Percentiles rank a stretch among this genome's conserved stretches.
Conservation (phyloP, 441 rosid genomes). For the Arabidopsis lyrata region DNA sequence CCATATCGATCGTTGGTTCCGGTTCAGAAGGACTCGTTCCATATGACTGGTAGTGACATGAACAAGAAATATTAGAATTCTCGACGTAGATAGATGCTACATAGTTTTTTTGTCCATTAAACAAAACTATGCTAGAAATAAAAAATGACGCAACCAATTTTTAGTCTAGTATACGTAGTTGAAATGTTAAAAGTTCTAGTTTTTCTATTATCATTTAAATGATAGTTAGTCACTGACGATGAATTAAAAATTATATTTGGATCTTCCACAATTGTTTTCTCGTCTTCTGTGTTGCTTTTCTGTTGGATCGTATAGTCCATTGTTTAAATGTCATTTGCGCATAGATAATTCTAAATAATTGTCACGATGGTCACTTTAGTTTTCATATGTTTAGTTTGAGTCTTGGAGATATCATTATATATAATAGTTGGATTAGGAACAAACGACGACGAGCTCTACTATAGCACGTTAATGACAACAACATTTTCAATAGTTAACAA, state of each 20-base stretch:
- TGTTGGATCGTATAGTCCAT: conserved; percentile 18
- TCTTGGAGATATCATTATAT: conserved; percentile 14
- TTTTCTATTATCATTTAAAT: not conserved
- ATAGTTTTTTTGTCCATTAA: not conserved
- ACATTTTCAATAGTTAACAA: not conserved
- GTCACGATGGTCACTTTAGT: conserved; percentile 20
- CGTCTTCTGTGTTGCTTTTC: conserved; percentile 15
- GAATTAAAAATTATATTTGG: no score
- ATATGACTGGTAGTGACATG: not conserved
- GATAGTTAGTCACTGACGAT: not conserved
- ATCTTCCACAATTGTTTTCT: no score
- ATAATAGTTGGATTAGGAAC: conserved; percentile 19
- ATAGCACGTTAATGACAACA: conserved; percentile 8
- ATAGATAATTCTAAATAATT: conserved; percentile 25
- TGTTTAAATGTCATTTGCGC: not conserved
- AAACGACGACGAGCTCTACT: conserved; percentile 13
- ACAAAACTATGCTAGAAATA: not conserved
- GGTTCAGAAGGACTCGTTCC: not conserved
- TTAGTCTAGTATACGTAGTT: not conserved
- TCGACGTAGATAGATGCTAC: not conserved
- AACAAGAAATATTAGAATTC: not conserved
- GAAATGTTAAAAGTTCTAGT: not conserved
- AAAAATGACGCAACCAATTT: not conserved
- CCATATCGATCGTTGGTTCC: not conserved
- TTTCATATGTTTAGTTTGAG: conserved; percentile 6